phyloP scores from a whole-genome alignment of 2,329 filamentous ascomycete species.

The Coleophoma cylindrospora region DNA sequence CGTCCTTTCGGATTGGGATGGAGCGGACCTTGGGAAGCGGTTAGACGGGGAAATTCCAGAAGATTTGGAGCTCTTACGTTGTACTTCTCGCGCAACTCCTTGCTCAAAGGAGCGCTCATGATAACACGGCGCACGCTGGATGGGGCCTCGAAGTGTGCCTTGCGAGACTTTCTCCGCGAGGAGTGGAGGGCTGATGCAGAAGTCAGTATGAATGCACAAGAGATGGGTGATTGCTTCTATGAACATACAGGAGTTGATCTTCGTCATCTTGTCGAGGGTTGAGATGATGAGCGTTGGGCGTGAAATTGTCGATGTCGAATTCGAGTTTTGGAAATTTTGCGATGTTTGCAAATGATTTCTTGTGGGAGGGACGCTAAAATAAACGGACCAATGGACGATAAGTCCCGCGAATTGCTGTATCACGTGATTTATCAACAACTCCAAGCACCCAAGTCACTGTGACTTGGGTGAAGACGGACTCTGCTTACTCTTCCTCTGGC shows the following conservation, averaged over 20 bases:
- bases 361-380: no score
- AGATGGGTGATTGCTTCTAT: background rate
- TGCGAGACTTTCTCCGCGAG: constrained; percentile 97
- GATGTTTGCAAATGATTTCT: no score
- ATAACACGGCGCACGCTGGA: constrained; percentile 92
- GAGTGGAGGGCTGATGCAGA: constrained; percentile 55
- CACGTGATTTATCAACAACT: no score
- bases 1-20: constrained; percentile 85
- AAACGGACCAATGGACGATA: no score
- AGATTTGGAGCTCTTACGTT: constrained; percentile 59
- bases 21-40: constrained; percentile 67
- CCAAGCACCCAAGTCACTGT: no score
- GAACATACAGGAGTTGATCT: constrained; percentile 57
- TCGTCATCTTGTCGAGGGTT: constrained; percentile 57
- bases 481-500: no score
- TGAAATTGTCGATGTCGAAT: background rate
- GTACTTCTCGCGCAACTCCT: constrained; percentile 99
- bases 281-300: constrained; percentile 16
- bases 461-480: no score
- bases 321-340: no score
- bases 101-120: constrained; percentile 93
- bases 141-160: constrained; percentile 94
- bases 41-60: constrained; percentile 1
- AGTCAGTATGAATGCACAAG: background rate
- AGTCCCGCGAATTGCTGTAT: no score